A percentile compares a stretch with the other conserved stretches of the same genome.
phyloP scores from a whole-genome alignment of 345 rosid species.

The Eucalyptus curtisii region DNA sequence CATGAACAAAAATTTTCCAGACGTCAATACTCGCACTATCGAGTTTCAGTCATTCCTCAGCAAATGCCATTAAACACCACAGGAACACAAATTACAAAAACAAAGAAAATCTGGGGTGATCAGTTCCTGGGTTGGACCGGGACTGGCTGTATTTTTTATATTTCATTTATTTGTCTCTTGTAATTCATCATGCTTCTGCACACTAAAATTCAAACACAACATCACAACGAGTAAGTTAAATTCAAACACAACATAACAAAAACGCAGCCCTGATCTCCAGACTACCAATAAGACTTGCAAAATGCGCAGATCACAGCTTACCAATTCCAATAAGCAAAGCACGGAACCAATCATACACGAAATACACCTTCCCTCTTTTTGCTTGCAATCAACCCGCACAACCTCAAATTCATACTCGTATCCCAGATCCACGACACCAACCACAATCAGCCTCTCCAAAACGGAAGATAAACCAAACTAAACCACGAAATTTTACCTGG shows the following conservation, averaged over 20 bases:
- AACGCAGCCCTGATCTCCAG: not conserved
- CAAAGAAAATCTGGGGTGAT: not conserved
- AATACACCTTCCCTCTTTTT: not conserved
- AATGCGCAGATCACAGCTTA: not conserved
- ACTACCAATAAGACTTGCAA: not conserved
- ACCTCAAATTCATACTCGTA: not conserved
- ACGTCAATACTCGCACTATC: not conserved
- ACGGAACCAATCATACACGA: not conserved
- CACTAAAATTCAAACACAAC: not conserved
- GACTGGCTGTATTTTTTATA: not conserved
- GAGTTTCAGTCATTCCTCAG: not conserved
- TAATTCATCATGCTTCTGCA: too few species aligned
- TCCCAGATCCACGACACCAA: not conserved
- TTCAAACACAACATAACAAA: not conserved
- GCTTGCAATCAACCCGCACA: not conserved
- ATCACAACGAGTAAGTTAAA: not conserved
- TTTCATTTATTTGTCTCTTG: too few species aligned
- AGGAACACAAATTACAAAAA: not conserved
- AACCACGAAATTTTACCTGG: not conserved
- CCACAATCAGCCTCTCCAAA: not conserved
- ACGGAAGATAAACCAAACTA: not conserved
- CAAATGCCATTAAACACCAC: not conserved
- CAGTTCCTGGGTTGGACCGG: not conserved
- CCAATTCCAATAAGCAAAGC: not conserved
- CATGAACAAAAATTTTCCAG: not conserved